Evolutionary conservation across 345 rosid species (phyloP), one percentile per base, ranked within the genome.

Genomic region (Lepidium didymum): DNA sequence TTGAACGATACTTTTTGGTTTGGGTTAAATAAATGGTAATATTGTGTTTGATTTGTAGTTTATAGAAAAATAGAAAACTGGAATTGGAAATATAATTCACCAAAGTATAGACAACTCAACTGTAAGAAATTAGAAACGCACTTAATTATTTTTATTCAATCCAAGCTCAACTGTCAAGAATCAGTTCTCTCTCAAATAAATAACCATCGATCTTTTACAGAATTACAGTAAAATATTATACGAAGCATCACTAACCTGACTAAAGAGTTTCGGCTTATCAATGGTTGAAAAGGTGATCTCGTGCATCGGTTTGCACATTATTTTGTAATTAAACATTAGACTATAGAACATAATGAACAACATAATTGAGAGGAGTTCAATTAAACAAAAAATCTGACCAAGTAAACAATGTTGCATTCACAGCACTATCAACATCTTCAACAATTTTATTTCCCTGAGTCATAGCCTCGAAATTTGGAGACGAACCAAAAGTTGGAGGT

Each of bases 401-500:
- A 33, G 63, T 64, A 62, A 52, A 27, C 66, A 68, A 14, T 34
- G 78, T 38, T 29, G 69, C 64, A 74, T 74, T 74, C 2, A 74
- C 73, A 45, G 47, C 64, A 54, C 78, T 74, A 44, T 74, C 78
- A 53, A 74, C 78, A 45, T 74, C 78, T 43, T 74, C 68, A 53
- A 52, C 77, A 44, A 61, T 46, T 31, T 68, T 61, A 53, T 19
- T 67, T 10, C 78, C 78, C 52, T 73, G 87, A 40, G 87, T 80
- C 62, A 84, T 74, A 56, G 81, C 91, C 72, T 89, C 99, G 62
- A 89, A 82, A 81, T 87, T 85, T 62, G 92, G 82, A 11, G 89
- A 83, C 69, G 96, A 86, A 64, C 99, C 96, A 85, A 94, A 94
- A 40, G 97, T 91, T 21, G 99, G 96, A n/a, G 97, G 95, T 56